Evolutionary conservation across 257 asterid species (phyloP).

Genomic region (Catharanthus roseus): DNA sequence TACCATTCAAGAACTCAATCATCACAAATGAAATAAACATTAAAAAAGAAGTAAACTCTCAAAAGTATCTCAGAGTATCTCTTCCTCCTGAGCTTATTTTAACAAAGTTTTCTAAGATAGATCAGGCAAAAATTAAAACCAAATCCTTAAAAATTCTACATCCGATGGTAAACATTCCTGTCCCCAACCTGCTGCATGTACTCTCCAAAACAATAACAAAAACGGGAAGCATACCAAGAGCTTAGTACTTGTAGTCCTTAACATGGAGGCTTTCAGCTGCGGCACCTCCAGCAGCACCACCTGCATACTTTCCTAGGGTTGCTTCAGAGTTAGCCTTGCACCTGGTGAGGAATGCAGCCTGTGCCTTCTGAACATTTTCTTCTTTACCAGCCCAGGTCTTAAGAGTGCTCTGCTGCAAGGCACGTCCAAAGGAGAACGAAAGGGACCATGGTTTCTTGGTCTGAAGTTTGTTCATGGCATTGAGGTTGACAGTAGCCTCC

Average conservation of each 20-base stretch:
- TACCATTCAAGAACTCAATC: neutral
- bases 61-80: no score
- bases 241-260: constrained; percentile 73
- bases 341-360: constrained; percentile 63
- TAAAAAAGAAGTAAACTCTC: neutral
- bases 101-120: constrained; percentile 1
- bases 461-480: constrained; percentile 80
- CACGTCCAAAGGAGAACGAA: constrained; percentile 90
- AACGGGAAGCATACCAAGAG: constrained; percentile 12
- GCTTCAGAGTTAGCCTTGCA: constrained; percentile 92
- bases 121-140: neutral
- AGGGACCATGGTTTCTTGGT: constrained; percentile 84
- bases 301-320: constrained; percentile 68
- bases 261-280: constrained; percentile 95
- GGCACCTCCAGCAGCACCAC: constrained; percentile 49
- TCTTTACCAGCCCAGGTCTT: constrained; percentile 91
- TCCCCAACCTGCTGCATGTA: constrained; percentile 8
- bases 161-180: neutral
- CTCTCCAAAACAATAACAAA: constrained; percentile 17
- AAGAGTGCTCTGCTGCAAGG: constrained; percentile 89
- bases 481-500: constrained; percentile 76
- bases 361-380: constrained; percentile 66
- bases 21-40: neutral
- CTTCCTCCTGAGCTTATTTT: constrained; percentile 12
- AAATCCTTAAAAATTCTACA: constrained; percentile 6